Conservation (phyloP, 1,139 yeast species). For the Candida sp. region DNA sequence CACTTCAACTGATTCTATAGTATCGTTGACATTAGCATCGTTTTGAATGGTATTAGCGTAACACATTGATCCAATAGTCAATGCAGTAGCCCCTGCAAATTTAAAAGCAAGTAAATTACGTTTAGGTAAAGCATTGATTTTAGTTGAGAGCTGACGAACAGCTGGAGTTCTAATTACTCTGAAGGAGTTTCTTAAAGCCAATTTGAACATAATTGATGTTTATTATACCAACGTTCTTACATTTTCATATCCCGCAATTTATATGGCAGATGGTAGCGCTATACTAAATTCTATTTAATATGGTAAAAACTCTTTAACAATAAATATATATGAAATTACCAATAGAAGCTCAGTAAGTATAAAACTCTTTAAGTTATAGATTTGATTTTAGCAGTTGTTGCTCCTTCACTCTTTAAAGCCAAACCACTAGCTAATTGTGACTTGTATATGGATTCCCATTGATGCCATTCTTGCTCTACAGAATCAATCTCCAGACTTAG, state of each 20-base stretch:
- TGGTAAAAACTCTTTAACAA: too few relatives aligned
- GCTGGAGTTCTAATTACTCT: not conserved
- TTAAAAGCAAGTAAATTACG: not conserved
- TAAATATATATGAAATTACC: too few relatives aligned
- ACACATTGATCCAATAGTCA: not conserved
- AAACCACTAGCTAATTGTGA: slow-evolving; percentile 58
- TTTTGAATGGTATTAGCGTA: not conserved
- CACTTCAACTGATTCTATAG: slow-evolving; percentile 29
- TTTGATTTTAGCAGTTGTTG: slow-evolving; percentile 13
- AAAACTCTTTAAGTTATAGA: not conserved
- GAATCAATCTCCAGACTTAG: slow-evolving; percentile 16
- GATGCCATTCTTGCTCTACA: slow-evolving; percentile 28
- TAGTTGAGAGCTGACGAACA: not conserved
- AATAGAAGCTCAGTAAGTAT: too few relatives aligned
- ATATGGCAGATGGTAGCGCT: not conserved
- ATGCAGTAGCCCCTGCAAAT: not conserved
- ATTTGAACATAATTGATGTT: not conserved
- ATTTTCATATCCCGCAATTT: not conserved
- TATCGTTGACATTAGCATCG: slow-evolving; percentile 1
- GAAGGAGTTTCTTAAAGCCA: not conserved
- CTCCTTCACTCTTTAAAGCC: slow-evolving; percentile 30
- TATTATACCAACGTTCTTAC: too few relatives aligned
- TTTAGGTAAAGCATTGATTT: not conserved
- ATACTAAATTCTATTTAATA: not conserved
- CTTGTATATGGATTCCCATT: slow-evolving; percentile 34